Percentiles rank a stretch among this genome's conserved stretches.
Conservation (phyloP, 2,329 filamentous ascomycete genomes). For the Dothideomycetidae sp. region DNA sequence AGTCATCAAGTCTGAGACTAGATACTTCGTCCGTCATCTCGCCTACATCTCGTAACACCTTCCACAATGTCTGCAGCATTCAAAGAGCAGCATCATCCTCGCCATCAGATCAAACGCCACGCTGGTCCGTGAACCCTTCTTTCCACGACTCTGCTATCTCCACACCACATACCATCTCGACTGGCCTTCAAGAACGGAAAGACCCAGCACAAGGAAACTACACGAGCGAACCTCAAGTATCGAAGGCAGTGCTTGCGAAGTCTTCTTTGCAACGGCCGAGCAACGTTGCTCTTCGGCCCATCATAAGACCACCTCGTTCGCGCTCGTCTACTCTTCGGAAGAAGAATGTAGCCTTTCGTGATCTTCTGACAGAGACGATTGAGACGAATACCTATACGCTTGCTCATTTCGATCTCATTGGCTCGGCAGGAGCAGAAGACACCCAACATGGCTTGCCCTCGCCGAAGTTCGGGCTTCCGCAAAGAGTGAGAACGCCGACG, state of each 20-base stretch:
- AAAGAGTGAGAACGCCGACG: conserved; percentile 2
- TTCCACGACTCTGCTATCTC: too few relatives aligned
- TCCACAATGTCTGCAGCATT: conserved; percentile 40
- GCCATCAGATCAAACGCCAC: not conserved
- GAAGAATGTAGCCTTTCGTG: conserved; percentile 44
- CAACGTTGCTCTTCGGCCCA: conserved; percentile 12
- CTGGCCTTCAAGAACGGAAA: too few relatives aligned
- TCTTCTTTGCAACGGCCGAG: too few relatives aligned
- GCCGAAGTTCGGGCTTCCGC: conserved; percentile 8
- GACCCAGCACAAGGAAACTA: too few relatives aligned
- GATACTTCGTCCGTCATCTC: conserved; percentile 42
- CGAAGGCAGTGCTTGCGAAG: too few relatives aligned
- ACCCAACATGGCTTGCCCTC: conserved; percentile 17
- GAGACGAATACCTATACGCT: conserved; percentile 40
- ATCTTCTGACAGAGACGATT: conserved; percentile 45
- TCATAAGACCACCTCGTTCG: not conserved
- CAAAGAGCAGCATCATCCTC: conserved; percentile 22
- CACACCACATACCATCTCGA: too few relatives aligned
- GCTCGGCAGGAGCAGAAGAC: conserved; percentile 22
- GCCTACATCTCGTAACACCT: conserved; percentile 47
- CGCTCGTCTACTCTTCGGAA: conserved; percentile 2
- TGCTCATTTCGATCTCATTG: conserved; percentile 41
- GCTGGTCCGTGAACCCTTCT: too few relatives aligned
- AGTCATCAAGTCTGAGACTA: conserved; percentile 39
- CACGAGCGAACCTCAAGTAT: too few relatives aligned